These are phyloP conservation scores for Scedosporium boydii DNA, from an alignment of 2,329 filamentous ascomycete species.

Conservation along the genomic window DNA sequence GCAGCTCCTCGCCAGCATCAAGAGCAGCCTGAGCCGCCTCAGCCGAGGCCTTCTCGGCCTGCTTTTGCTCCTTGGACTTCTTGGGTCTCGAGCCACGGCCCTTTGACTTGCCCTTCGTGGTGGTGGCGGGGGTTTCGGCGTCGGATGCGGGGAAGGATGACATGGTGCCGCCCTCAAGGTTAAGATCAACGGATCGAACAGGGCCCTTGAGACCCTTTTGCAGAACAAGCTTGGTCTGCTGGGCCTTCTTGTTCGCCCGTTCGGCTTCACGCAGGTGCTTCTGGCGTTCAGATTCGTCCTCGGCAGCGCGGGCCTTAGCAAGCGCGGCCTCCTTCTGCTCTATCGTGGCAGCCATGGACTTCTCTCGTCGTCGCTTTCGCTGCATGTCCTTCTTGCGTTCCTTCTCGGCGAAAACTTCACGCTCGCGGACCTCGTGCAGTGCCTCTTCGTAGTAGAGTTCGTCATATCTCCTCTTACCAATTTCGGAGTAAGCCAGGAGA, in stretches of 20 bases:
- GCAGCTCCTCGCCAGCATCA: conserved; percentile 67
- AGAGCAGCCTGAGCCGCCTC: conserved; percentile 80
- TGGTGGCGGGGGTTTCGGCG: conserved; percentile 24
- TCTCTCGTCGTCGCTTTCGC: conserved; percentile 87
- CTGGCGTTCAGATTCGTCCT: conserved; percentile 73
- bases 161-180: conserved; percentile 77
- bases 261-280: conserved; percentile 80
- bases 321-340: conserved; percentile 82
- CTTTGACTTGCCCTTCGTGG: conserved; percentile 33
- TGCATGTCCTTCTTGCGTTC: conserved; percentile 99
- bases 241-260: conserved; percentile 84
- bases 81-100: conserved; percentile 61
- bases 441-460: conserved; percentile 71
- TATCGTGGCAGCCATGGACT: conserved; percentile 87
- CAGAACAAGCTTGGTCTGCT: conserved; percentile 78
- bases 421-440: conserved; percentile 76
- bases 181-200: conserved; percentile 57
- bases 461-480: conserved; percentile 68
- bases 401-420: conserved; percentile 88
- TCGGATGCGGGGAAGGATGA: conserved; percentile 71
- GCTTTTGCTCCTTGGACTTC: conserved; percentile 83
- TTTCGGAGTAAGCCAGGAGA: conserved; percentile 57
- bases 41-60: conserved; percentile 71
- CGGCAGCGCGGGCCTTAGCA: conserved; percentile 64
- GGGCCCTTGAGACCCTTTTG: conserved; percentile 79